Conservation (phyloP, 495 filamentous ascomycete species). For the Tuber melanosporum region DNA sequence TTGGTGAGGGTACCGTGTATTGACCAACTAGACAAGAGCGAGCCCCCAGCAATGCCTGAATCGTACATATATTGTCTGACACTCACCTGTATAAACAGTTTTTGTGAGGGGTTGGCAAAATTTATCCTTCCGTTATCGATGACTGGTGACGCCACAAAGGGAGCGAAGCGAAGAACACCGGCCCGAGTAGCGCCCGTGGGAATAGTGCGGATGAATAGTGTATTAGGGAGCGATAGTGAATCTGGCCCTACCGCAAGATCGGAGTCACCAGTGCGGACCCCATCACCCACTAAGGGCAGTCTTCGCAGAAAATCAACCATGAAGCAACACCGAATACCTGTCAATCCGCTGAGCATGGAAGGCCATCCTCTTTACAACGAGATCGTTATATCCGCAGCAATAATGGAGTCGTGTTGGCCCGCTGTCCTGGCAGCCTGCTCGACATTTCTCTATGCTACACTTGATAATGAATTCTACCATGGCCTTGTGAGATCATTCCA, state of each 20-base stretch:
- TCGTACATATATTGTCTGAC: conserved; percentile 90
- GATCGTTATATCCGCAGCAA: conserved; percentile 66
- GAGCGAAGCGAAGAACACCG: conserved; percentile 15
- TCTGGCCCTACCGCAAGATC: conserved; percentile 43
- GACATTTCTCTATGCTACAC: conserved; percentile 81
- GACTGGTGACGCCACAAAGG: conserved; percentile 52
- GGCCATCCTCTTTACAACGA: conserved; percentile 63
- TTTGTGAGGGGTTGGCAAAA: conserved; percentile 87
- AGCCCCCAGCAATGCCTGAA: conserved; percentile 74
- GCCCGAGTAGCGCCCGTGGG: conserved; percentile 13
- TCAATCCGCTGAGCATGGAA: conserved; percentile 71
- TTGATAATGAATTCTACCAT: conserved; percentile 94
- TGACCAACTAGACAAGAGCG: conserved; percentile 87
- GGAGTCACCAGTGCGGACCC: conserved; percentile 44
- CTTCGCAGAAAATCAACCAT: conserved; percentile 48
- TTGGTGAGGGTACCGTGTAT: conserved; percentile 79
- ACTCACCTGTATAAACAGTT: conserved; percentile 73
- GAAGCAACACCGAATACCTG: conserved; percentile 59
- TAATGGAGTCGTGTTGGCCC: conserved; percentile 91
- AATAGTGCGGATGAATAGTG: conserved; percentile 9
- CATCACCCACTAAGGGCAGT: conserved; percentile 42
- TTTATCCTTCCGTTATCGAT: conserved; percentile 87
- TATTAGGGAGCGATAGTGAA: conserved; percentile 43
- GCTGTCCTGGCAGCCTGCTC: conserved; percentile 89
- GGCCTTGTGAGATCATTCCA: conserved; percentile 89